Conservation (phyloP, 2,329 filamentous ascomycete species). For the Fusarium sp. region DNA sequence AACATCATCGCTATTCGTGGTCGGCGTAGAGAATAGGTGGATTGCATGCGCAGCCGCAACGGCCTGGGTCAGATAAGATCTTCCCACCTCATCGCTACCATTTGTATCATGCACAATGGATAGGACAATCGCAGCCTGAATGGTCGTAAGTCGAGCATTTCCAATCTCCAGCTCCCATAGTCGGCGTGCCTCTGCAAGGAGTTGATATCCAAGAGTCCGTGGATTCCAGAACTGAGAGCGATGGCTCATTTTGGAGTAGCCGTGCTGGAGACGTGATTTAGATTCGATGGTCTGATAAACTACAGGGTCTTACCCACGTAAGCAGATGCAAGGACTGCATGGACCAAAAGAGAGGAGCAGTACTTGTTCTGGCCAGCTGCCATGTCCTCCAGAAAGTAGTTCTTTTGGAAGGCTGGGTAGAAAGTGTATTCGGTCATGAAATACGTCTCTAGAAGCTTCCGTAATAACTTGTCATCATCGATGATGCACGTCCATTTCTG, state of each 20-base stretch:
- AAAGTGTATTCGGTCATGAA: background rate
- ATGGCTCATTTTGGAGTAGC: background rate
- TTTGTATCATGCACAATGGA: background rate
- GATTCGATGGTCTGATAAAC: background rate
- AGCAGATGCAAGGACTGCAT: constrained; percentile 1
- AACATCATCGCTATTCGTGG: background rate
- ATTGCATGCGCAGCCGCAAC: background rate
- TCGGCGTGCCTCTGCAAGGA: background rate
- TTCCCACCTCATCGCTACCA: background rate
- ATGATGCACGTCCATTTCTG: background rate
- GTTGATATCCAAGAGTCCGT: background rate
- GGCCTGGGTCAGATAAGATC: background rate
- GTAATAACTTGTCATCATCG: background rate
- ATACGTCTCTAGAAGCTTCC: background rate
- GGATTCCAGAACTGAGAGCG: constrained; percentile 2
- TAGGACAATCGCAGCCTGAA: background rate
- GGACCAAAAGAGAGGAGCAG: constrained; percentile 2
- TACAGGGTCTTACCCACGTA: background rate
- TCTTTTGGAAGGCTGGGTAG: background rate
- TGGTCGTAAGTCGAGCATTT: background rate
- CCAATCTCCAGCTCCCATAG: background rate
- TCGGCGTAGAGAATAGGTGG: background rate
- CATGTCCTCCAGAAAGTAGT: constrained; percentile 3
- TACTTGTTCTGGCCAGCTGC: background rate
- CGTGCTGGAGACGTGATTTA: background rate